Conservation (phyloP, 1,139 yeast species). For the Geotrichum klebahnii region DNA sequence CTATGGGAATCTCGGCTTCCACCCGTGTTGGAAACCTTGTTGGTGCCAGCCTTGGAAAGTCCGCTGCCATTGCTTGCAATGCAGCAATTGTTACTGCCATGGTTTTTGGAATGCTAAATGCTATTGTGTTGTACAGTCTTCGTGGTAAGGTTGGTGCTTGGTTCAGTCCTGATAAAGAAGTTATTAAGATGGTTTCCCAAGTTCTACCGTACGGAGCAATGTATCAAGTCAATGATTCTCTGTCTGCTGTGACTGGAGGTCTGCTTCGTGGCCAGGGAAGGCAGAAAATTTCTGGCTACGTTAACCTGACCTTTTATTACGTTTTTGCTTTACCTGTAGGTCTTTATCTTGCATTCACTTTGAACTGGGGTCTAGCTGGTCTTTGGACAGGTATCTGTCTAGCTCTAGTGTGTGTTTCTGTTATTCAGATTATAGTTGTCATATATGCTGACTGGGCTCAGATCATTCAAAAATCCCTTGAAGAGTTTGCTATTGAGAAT, state of each 20-base stretch:
- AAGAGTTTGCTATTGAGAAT: conserved; percentile 14
- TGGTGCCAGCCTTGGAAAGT: conserved; percentile 64
- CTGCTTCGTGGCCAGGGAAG: conserved; percentile 80
- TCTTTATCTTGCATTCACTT: conserved; percentile 53
- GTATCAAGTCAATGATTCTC: conserved; percentile 71
- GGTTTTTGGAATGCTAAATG: conserved; percentile 53
- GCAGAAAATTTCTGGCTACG: conserved; percentile 74
- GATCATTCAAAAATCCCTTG: conserved; percentile 18
- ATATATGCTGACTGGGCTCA: conserved; percentile 20
- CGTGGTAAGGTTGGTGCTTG: conserved; percentile 54
- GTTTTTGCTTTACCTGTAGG: conserved; percentile 68
- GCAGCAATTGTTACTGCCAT: conserved; percentile 58
- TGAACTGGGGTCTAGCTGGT: conserved; percentile 55
- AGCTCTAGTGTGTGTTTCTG: conserved; percentile 35
- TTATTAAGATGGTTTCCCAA: conserved; percentile 46
- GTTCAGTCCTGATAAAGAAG: conserved; percentile 66
- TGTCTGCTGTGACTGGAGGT: conserved; percentile 81
- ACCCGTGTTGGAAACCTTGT: conserved; percentile 83
- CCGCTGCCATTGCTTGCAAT: conserved; percentile 60
- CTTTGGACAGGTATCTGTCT: conserved; percentile 77
- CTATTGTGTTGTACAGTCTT: conserved; percentile 49
- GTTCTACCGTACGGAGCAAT: conserved; percentile 69
- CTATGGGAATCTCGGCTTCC: conserved; percentile 78
- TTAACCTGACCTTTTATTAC: conserved; percentile 72
- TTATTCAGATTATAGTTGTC: conserved; percentile 18